Conservation (phyloP, 2,329 filamentous ascomycete genomes). For the Talaromyces sp. region DNA sequence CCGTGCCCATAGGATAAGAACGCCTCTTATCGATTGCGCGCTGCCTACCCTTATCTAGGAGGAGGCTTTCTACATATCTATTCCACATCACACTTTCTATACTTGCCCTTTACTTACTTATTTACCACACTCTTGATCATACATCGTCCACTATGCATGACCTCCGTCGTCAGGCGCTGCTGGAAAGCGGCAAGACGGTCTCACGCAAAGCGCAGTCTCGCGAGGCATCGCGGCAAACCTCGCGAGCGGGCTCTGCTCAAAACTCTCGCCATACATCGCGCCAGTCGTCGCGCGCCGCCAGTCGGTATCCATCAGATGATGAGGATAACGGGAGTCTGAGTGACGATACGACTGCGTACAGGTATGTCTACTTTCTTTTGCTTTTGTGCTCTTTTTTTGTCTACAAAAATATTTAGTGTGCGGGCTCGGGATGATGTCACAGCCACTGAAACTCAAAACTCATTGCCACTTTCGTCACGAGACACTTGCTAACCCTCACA, state of each 20-base stretch:
- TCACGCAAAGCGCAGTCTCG: conserved; percentile 57
- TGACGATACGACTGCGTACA: conserved; percentile 52
- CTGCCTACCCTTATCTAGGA: conserved; percentile 1
- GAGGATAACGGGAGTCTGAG: conserved; percentile 52
- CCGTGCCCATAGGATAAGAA: conserved; percentile 13
- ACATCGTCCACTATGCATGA: conserved; percentile 36
- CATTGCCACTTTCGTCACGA: background rate
- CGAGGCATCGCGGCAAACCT: conserved; percentile 48
- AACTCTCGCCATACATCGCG: conserved; percentile 51
- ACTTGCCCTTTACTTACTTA: background rate
- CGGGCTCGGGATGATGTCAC: conserved; percentile 31
- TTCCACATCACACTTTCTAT: background rate
- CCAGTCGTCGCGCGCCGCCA: conserved; percentile 49
- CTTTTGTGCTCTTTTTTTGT: conserved; percentile 20
- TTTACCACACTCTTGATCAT: background rate
- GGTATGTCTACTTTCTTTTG: conserved; percentile 31
- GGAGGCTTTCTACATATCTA: background rate
- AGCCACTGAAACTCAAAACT: background rate
- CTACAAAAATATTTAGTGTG: background rate
- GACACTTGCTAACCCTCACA: conserved; percentile 22
- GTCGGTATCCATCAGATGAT: conserved; percentile 54
- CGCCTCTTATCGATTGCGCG: background rate
- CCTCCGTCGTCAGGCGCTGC: conserved; percentile 53
- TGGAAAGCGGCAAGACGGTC: conserved; percentile 61
- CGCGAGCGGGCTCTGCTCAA: conserved; percentile 47